Base-by-base conservation (phyloP, 2,329 filamentous ascomycete genomes). In the Colletotrichum euphorbiae region DNA sequence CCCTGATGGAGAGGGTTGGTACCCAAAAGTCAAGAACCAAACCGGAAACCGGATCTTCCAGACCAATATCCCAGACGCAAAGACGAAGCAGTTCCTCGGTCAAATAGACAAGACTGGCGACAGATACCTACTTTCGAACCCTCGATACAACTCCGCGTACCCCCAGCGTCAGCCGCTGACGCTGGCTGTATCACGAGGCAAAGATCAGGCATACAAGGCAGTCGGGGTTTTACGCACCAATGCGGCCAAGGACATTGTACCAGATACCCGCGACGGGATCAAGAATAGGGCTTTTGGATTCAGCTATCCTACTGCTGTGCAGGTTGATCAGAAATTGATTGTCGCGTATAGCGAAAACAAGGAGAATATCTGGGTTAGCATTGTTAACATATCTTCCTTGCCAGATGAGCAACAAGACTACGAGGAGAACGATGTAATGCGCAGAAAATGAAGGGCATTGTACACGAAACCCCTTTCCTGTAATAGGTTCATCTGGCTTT, bases 301-400 rank as follows among this genome's bases (percentile, higher is more conserved):
- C 42, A 72, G 69, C 42, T 74, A 74, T 36, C 73, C 73, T 3
- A 70, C 72, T 3, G 73, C 72, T 4, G 60, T 73, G 17, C 69
- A 72, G 15, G 70, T 74, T 9, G 70, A 67, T 3, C 67, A 70
- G 17, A 73, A 69, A 28, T 43, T 74, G 52, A 21, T 74, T 5
- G 67, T 73, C 1, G 67, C 72, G 11, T 74, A 74, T 45, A 73
- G 72, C 33, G 73, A 74, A 69, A 74, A 74, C 19, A 74, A 74
- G 67, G 72, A 74, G 42, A 74, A 74, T 31, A 73, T 74, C 9
- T 74, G 73, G 73, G 73, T 74, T 6, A 74, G 73, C 28, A 28
- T 74, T 3, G 62, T 74, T 1, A 64, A 73, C 17, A 45, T 73
- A 12, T 45, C 33, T 28, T 59, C 68, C 9, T 58, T 74, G 9